Base-by-base conservation (phyloP, 169 alveolate species). In the Eimeria zaria region DNA sequence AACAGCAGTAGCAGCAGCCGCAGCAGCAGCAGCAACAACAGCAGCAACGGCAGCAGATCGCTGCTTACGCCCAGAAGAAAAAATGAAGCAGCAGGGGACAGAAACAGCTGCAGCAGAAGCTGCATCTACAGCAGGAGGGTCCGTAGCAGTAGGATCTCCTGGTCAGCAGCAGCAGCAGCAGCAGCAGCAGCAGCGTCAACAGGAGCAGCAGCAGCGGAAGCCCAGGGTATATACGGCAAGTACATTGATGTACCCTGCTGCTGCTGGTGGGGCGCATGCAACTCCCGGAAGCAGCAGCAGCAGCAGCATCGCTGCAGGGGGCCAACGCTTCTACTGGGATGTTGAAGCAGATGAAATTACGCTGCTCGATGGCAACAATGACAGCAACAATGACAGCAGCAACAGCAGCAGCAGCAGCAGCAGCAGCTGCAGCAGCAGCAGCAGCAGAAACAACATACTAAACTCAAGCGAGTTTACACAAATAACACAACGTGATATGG, bases 321-420 rank as follows among this genome's bases (percentile, higher is more conserved):
- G 91, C 33, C 91, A 55, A 76, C 91, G 91, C 16, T 83, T 83
- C 30, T 83, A 83, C 91, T 83, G 91, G 91, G 76, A 83, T 41
- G 76, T 83, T 48, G 91, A 83, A 33, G 20, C 18, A 16, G 91
- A 83, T 55, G 91, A 83, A 83, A 53, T 83, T 8, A 83, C 76
- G 20, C 55, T 83, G 39, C 64, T 14, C 11, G 83, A 71, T 24
- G 88, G n/a, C 18, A 20, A n/a, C 74, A 16, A 14, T 1, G n/a
- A 36, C 58, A 46, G 62, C 88, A 78, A 64, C 88, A 71, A 51
- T n/a, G 46, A 30, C 58, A 48, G 27, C 53, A 9, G 74, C 91
- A 83, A 53, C 91, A 55, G 76, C 48, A 51, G 74, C 71, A 55
- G 69, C 89, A 80, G 71, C 89, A 41, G 83, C 53, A 71, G 64